Evolutionary conservation across 768 basidiomycete genomes (phyloP), one percentile per base, ranked within the genome.

Genomic region (Rhodosporidiobolus odoratus): DNA sequence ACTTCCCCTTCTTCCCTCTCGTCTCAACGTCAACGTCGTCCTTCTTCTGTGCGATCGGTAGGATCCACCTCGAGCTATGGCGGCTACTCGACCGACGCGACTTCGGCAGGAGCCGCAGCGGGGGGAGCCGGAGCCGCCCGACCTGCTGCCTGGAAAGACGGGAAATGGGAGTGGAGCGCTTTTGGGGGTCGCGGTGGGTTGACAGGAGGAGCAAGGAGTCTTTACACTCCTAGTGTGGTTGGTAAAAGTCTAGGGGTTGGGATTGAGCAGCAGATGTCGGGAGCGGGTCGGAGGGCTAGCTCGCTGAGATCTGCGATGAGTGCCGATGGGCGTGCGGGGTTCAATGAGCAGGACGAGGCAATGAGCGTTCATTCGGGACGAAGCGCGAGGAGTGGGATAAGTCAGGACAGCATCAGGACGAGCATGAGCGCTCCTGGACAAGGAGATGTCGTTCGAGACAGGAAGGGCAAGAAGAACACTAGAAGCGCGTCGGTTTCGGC

Each of bases 81-180:
- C 40, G 34, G 12, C 15, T 12, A 50, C 48, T 50, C 48, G 12
- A 50, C 12, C 48, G 48, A 25, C 21, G 48, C 48, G 7, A 10
- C 21, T 50, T 50, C 47, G 15, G 61, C 32, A 35, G 16, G 32
- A 16, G 27, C 34, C 9, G 21, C 35, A 4, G 13, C 16, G 4
- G 54, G 54, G 19, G 35, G 16, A 30, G 35, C 13, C 34, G 43
- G 13, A 45, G 43, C 19, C 16, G 7, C 57, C 15, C 38, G 37
- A 15, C n/a, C n/a, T 10, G 61, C 65, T 0, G 62, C 58, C 17
- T 63, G 66, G 66, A n/a, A 25, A 16, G 43, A 63, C 45, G 62
- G 66, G 2, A 48, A 64, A 57, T 72, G 71, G 71, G 66, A 72
- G 34, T 72, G 71, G 71, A 50, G 62, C 43, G 27, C 37, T 4